Base-by-base conservation (phyloP, 208 protist species). In the Leishmania mexicana region DNA sequence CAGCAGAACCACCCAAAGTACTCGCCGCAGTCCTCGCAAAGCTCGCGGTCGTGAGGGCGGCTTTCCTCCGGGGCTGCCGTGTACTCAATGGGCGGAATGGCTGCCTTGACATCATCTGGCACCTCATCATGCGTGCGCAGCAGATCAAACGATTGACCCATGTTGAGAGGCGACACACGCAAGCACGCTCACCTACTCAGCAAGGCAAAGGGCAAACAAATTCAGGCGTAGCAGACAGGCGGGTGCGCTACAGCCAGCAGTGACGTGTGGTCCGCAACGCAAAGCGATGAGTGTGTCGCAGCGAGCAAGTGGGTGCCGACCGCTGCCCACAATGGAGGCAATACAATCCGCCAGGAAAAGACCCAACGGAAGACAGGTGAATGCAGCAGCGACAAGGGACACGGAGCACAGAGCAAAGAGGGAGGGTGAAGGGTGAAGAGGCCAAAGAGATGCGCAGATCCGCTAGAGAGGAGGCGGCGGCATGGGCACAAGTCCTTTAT, bases 51-150 rank as follows among this genome's bases (percentile, higher is more conserved):
- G 10, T 76, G 81, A 58, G 86, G 84, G 0, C 87, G 83, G 35
- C 65, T 75, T 42, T 86, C 81, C 45, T 74, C 75, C 4, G 90
- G 76, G 2, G 87, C 88, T 1, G 89, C 88, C 0, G 86, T 90
- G 84, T 95, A 97, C 38, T 89, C 83, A 31, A 97, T 85, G 10
- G 94, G 94, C 6, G 90, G 78, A 54, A 97, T 91, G 42, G 64
- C 80, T 0, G 83, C 85, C 87, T 94, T 95, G 11, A 96, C 90
- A 45, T 96, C 92, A 3, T 88, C 87, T 0, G 94, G 92, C 19
- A 97, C 92, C 6, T 85, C 87, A 7, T 86, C 87, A 82, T 96
- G 90, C 7, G 90, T 96, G 49, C 77, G 35, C 53, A 91, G 77
- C 1, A 86, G 81, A 54, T 90, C 93, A 6, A 95, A 84, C 1